phyloP scores from a whole-genome alignment of 495 filamentous ascomycete species.

The Daldinia loculata region DNA sequence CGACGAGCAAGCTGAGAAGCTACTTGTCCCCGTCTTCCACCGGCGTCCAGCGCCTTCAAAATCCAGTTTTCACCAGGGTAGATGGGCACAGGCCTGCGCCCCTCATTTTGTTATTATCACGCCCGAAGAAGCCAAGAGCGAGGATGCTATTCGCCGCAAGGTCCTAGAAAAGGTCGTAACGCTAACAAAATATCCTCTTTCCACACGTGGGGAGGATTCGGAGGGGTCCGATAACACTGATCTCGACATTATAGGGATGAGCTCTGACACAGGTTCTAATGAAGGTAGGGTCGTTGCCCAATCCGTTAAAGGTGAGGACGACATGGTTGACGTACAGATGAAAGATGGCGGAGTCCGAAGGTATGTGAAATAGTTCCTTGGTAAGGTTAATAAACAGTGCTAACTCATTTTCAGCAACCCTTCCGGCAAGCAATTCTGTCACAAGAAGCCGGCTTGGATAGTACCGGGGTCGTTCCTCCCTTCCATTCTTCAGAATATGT shows the following conservation, averaged over 20 bases:
- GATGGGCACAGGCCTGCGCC: constrained; percentile 38
- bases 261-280: constrained; percentile 76
- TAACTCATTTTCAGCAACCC: constrained; percentile 14
- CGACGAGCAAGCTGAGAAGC: constrained; percentile 69
- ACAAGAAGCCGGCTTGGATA: constrained; percentile 55
- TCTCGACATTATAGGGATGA: constrained; percentile 75
- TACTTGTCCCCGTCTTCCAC: constrained; percentile 84
- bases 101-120: constrained; percentile 64
- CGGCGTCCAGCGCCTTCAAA: constrained; percentile 50
- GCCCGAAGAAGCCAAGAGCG: constrained; percentile 58
- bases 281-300: constrained; percentile 74
- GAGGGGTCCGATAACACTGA: constrained; percentile 64
- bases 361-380: constrained; percentile 31
- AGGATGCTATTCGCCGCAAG: constrained; percentile 61
- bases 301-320: constrained; percentile 89
- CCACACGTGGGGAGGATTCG: constrained; percentile 57
- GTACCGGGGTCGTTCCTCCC: constrained; percentile 58
- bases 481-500: constrained; percentile 69
- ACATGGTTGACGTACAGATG: constrained; percentile 91
- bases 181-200: constrained; percentile 53
- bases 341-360: constrained; percentile 56
- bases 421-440: constrained; percentile 30
- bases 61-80: constrained; percentile 33
- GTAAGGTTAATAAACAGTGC: not conserved
- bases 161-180: constrained; percentile 58